Base-by-base conservation (phyloP, 2,329 filamentous ascomycete genomes). In the Mycosphaerelloides madeirae region DNA sequence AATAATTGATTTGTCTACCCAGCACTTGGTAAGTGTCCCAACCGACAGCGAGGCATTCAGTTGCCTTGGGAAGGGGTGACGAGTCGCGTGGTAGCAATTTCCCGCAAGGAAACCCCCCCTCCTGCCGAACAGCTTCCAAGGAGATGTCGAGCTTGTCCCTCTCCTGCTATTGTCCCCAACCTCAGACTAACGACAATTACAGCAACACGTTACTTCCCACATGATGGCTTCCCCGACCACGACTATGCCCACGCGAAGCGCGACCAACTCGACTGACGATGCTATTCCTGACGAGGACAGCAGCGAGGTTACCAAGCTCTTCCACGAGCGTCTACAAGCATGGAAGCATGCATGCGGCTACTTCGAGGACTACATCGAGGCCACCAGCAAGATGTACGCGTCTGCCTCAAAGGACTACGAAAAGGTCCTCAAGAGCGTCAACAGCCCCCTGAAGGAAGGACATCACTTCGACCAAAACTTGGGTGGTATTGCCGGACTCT, bases 321-420 rank as follows among this genome's bases (percentile, higher is more conserved):
- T 98, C 53, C 77, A 84, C 43, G 88, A 97, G 73, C 82, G 93
- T 54, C 76, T 98, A 49, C 85, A 87, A 60, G 93, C 93, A 36
- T 98, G 89, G 89, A 97, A 96, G 67, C 91, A 97, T 66, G 87
- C 90, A 49, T 87, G 89, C 51, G 87, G 77, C 44, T 91, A 95
- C 63, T 77, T 98, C 37, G 89, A 97, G 68, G 88, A 95, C 40
- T 98, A 96, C 66, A 77, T 97, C 60, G 74, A 73, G 22, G 83
- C 85, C 6, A 87, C 89, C 3, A 89, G 95, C 67, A 96, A 91
- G 75, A 76, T 87, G 46, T 84, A 96, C 63, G 84, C 83, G 63
- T 77, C 80, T 9, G 85, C 95, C 57, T 82, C 87, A 43, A 97
- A 95, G 73, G 91, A 97, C 67, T 95, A 95, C 62, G 90, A 97